Conservation (phyloP, 108 stramenopile genomes). For the Aurantiochytrium sp. region DNA sequence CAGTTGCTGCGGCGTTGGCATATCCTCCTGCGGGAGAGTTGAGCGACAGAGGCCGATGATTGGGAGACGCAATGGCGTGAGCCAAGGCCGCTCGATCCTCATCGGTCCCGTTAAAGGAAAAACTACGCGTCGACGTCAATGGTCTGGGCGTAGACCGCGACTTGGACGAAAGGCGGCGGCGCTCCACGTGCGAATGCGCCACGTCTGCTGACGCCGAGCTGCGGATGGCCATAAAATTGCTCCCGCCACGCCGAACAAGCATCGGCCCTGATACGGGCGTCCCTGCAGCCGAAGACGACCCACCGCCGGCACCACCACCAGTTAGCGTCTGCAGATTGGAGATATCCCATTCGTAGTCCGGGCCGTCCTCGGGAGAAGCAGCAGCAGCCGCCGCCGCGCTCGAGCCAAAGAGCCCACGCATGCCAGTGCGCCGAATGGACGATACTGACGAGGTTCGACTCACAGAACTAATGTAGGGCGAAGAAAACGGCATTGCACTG, state of each 20-base stretch:
- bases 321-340: too few relatives aligned
- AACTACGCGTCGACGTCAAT: background rate
- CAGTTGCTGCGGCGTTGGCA: too few relatives aligned
- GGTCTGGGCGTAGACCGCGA: background rate
- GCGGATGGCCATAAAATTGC: too few relatives aligned
- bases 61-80: background rate
- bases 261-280: too few relatives aligned
- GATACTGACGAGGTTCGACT: background rate
- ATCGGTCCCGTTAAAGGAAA: background rate
- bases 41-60: too few relatives aligned
- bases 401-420: background rate
- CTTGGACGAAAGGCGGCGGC: background rate
- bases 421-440: background rate
- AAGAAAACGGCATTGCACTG: too few relatives aligned
- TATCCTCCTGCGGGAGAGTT: too few relatives aligned
- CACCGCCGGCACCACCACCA: too few relatives aligned
- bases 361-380: background rate
- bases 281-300: too few relatives aligned
- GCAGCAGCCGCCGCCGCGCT: background rate
- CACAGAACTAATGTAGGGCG: too few relatives aligned
- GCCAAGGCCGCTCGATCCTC: background rate
- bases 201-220: background rate
- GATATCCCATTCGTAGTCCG: too few relatives aligned
- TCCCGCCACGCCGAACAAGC: too few relatives aligned
- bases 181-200: background rate